phyloP scores from a whole-genome alignment of 2,329 filamentous ascomycete genomes.

The Massarina eburnea region DNA sequence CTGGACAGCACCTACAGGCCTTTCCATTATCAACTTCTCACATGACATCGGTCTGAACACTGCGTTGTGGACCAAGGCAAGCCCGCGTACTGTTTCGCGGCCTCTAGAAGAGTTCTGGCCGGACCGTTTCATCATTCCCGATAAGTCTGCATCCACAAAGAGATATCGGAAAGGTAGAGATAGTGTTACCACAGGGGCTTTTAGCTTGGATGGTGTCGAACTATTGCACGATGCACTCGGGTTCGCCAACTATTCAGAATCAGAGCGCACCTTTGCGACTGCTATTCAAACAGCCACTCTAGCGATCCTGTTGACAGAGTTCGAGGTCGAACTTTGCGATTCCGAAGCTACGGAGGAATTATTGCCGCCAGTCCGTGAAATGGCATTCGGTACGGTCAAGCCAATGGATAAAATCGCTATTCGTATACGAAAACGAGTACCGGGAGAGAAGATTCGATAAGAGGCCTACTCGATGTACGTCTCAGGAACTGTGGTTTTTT shows the following conservation, averaged over 20 bases:
- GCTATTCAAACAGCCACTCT: conserved; percentile 25
- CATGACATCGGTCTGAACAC: conserved; percentile 28
- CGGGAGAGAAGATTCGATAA: conserved; percentile 1
- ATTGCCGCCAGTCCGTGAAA: conserved; percentile 16
- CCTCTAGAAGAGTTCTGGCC: conserved; percentile 32
- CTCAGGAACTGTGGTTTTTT: too few relatives aligned
- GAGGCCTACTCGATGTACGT: too few relatives aligned
- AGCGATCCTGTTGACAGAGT: conserved; percentile 25
- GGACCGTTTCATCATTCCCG: conserved; percentile 24
- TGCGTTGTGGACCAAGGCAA: conserved; percentile 22
- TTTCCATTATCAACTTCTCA: conserved; percentile 20
- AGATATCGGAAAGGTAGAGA: conserved; percentile 1
- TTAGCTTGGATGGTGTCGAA: conserved; percentile 21
- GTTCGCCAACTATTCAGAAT: conserved; percentile 6
- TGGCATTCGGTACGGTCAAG: conserved; percentile 23
- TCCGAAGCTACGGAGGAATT: conserved; percentile 16
- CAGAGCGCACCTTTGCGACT: conserved; percentile 17
- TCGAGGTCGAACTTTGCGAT: conserved; percentile 30
- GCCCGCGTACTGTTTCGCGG: conserved; percentile 14
- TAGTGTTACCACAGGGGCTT: conserved; percentile 5
- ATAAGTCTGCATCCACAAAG: conserved; percentile 1
- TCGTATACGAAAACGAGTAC: conserved; percentile 26
- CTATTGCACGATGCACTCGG: conserved; percentile 2
- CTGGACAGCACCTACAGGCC: conserved; percentile 22
- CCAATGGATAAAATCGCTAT: conserved; percentile 23